Evolutionary conservation across 768 basidiomycete species (phyloP), one percentile per base, ranked within the genome.

Genomic region (Phylloporus rhodoxanthus): DNA sequence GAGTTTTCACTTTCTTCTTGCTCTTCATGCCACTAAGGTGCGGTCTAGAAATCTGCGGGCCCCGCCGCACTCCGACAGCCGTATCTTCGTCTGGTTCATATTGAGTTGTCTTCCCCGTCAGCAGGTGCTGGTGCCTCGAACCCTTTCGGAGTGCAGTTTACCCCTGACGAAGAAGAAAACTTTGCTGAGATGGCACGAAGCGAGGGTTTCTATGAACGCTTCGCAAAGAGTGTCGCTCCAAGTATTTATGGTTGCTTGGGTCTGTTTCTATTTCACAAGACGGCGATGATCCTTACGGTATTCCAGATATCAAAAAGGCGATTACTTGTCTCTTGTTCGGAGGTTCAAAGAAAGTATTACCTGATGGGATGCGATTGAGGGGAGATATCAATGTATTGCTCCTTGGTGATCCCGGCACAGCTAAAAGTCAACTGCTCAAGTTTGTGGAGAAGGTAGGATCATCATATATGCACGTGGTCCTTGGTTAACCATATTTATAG

Each of bases 341-440:
- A 25, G 96, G 96, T 6, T 94, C 93, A 17, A 98, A 93, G 73
- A 99, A 99, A 69, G 75, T 96, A 43, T 71, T 99, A 5, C 96
- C 96, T 8, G 96, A 99, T 65, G 94, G 96, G 8, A 94, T 97
- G 91, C 79, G 96, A 28, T 70, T 99, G 36, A 79, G 96, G 64
- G 96, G 96, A 10, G 96, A 99, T 64, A 98, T 99, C 65, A 99
- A 99, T 65, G 96, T 99, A 17, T 72, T 99, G 9, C 70, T 98
- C 23, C 79, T 99, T 25, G 96, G 96, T 67, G 96, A 99, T 66
- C 96, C 96, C 8, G 96, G 96, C 70, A 98, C 96, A 13, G 96
- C 96, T 19, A 99, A 99, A 69, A 91, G 87, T 72, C 96, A 99
- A 61, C 73, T 99, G 58, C 81, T 99, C 53, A 99, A 99, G 62